phyloP scores from a whole-genome alignment of 805 yeast genomes.

The Wickerhamomyces hampshirensis region DNA sequence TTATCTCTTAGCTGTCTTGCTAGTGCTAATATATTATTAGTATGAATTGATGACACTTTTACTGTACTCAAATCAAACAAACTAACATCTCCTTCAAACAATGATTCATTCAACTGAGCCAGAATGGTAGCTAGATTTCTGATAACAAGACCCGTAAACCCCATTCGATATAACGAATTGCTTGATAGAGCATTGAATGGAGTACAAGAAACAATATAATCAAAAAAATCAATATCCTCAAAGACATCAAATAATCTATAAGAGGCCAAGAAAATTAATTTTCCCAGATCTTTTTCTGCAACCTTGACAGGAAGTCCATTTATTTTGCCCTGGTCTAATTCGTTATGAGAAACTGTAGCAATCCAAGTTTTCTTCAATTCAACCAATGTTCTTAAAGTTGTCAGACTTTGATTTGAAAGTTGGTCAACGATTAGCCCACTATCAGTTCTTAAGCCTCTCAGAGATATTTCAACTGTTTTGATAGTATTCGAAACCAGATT shows the following conservation, averaged over 20 bases:
- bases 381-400: conserved; percentile 48
- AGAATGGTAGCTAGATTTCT: conserved; percentile 33
- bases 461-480: conserved; percentile 58
- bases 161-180: conserved; percentile 42
- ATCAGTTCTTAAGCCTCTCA: conserved; percentile 43
- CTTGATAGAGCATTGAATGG: conserved; percentile 44
- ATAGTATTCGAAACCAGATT: conserved; percentile 49
- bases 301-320: conserved; percentile 9
- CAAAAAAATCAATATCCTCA: conserved; percentile 47
- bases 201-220: conserved; percentile 41
- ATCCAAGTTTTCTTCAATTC: conserved; percentile 29
- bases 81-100: conserved; percentile 25
- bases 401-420: conserved; percentile 54
- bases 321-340: background rate
- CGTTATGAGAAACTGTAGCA: conserved; percentile 5
- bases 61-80: conserved; percentile 32
- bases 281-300: conserved; percentile 27
- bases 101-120: conserved; percentile 22
- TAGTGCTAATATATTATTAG: conserved; percentile 5
- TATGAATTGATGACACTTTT: conserved; percentile 8
- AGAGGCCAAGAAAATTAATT: conserved; percentile 30
- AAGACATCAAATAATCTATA: conserved; percentile 31
- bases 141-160: conserved; percentile 48
- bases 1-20: conserved; percentile 20
- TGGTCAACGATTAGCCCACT: conserved; percentile 49